Conservation (phyloP, 164 flowering plant genomes). For the Cinnamomum chago region DNA sequence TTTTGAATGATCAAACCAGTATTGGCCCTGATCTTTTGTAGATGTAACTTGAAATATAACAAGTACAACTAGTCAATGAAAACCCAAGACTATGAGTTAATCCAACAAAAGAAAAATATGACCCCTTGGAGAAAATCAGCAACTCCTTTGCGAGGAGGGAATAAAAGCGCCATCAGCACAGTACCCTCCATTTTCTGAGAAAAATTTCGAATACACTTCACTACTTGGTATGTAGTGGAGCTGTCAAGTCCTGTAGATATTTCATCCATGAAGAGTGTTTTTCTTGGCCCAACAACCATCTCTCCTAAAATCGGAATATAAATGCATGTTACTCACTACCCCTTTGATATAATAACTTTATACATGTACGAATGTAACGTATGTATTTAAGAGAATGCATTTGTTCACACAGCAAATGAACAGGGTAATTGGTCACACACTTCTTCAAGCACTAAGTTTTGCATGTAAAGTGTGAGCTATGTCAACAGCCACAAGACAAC, state of each 20-base stretch:
- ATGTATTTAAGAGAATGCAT: no score
- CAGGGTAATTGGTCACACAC: neutral
- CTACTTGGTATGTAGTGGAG: slow-evolving; percentile 89
- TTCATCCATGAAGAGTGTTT: slow-evolving; percentile 95
- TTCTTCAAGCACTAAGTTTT: neutral
- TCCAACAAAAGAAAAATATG: neutral
- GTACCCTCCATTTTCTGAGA: slow-evolving; percentile 87
- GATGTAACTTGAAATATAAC: slow-evolving; percentile 66
- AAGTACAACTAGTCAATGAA: neutral
- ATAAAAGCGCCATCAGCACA: slow-evolving; percentile 76
- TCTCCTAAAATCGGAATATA: slow-evolving; percentile 51
- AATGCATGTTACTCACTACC: neutral
- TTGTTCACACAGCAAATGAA: no score
- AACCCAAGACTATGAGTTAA: neutral
- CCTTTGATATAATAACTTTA: no score
- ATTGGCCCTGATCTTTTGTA: slow-evolving; percentile 84
- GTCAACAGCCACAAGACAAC: no score
- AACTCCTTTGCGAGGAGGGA: slow-evolving; percentile 78
- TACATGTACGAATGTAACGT: no score
- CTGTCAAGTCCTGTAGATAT: slow-evolving; percentile 98
- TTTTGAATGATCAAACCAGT: slow-evolving; percentile 75
- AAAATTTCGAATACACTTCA: slow-evolving; percentile 71
- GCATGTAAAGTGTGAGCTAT: neutral
- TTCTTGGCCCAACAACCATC: slow-evolving; percentile 93
- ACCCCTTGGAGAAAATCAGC: slow-evolving; percentile 99